A percentile compares a stretch with the other conserved stretches of the same genome.
These are phyloP conservation scores for Ceratocystis papillata DNA, from an alignment of 2,329 filamentous ascomycete species.

Conservation along the genomic window DNA sequence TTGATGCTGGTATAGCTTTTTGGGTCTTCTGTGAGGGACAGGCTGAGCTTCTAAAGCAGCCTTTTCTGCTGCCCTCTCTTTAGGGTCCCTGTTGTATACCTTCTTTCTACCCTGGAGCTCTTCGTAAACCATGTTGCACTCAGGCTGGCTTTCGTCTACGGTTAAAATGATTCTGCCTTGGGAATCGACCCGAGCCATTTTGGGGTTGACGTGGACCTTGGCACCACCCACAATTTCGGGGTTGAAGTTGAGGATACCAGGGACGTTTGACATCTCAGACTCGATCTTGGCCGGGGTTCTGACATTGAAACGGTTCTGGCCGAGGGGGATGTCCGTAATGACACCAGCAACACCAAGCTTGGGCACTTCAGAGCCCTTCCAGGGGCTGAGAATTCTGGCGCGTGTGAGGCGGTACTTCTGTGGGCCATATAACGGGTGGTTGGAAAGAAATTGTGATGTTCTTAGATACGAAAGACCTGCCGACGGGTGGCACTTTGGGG, in stretches of 20 bases:
- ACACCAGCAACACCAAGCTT: constrained; percentile 48
- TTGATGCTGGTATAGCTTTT: constrained; percentile 13
- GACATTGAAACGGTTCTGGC: constrained; percentile 37
- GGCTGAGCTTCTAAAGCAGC: constrained; percentile 29
- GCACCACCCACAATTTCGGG: constrained; percentile 41
- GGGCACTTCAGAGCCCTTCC: constrained; percentile 30
- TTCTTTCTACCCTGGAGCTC: constrained; percentile 35
- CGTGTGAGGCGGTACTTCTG: constrained; percentile 43
- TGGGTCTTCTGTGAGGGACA: constrained; percentile 1
- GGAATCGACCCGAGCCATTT: constrained; percentile 39
- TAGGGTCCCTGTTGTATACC: constrained; percentile 29
- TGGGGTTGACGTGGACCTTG: constrained; percentile 43
- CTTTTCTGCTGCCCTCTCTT: constrained; percentile 29
- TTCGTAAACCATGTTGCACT: constrained; percentile 37
- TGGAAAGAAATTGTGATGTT: constrained; percentile 44
- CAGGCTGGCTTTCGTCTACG: constrained; percentile 34
- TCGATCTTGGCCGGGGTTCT: constrained; percentile 25
- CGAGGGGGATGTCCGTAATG: constrained; percentile 36
- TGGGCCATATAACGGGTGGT: constrained; percentile 52
- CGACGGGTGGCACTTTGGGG: constrained; percentile 52
- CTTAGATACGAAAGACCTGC: constrained; percentile 53
- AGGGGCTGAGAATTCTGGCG: constrained; percentile 42
- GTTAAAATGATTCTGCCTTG: constrained; percentile 40
- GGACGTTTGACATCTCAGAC: constrained; percentile 23
- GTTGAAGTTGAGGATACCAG: constrained; percentile 33